Base-by-base conservation (phyloP, 2,329 filamentous ascomycete genomes). In the Cladophialophora chaetospira region DNA sequence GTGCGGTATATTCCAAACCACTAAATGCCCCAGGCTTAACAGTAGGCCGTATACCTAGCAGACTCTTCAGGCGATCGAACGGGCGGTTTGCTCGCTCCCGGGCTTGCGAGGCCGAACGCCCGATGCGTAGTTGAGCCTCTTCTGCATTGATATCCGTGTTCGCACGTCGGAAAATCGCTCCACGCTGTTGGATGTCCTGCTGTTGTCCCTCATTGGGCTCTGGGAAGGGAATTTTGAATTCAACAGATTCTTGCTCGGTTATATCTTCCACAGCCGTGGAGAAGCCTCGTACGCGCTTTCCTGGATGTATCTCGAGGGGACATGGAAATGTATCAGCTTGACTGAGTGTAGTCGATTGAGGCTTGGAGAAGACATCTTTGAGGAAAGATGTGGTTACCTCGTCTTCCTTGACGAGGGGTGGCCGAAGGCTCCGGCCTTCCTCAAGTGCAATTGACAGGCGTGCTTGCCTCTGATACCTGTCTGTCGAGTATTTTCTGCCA, bases 71-170 rank as follows among this genome's bases (percentile, higher is more conserved):
- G 35, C 48, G 48, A 28, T 51, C 48, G 23, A 51, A 15, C 21
- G 48, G 36, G 23, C 23, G 35, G 23, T 21, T 51, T 36, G 35
- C 23, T n/a, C 35, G 48, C 5, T 9, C 36, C 8, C 35, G 23
- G 23, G 25, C 35, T 23, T 51, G 21, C n/a, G 48, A 51, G 6
- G 48, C 48, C 4, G 48, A 42, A 25, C 48, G 48, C 23, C 23
- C 42, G 25, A 51, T 51, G 35, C 36, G 48, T 17, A 43, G 23
- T 15, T 51, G 48, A 1, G 35, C 48, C 36, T 51, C 48, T 40
- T 40, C 36, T n/a, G 48, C 48, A 36, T 51, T n/a, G 48, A 51
- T 51, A 15, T 51, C 48, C 23, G 35, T 49, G 42, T 53, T 31
- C 9, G 53, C 28, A 6, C 36, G 25, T 19, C 40, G 13, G 17